Base-by-base conservation (phyloP, 225 moss, liverwort and hornwort genomes). In the Pleurozium schreberi region DNA sequence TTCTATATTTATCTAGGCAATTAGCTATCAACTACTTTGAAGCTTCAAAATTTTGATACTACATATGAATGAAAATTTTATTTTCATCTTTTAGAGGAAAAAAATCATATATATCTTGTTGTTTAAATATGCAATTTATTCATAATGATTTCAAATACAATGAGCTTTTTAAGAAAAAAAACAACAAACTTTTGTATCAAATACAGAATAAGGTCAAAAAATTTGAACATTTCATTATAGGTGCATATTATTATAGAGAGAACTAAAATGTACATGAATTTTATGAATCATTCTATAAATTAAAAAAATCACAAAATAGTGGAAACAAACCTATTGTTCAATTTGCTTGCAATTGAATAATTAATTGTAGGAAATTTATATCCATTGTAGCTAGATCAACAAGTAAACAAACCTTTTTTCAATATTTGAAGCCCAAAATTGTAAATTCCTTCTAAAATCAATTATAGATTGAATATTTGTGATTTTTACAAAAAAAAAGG, bases 1-100 rank as follows among this genome's bases (percentile, higher is more conserved):
- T 31, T 47, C 11, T 30, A 47, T 1, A 17, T 0, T 74, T 18
- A 18, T 47, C 0, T 0, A 0, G 4, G 12, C 31, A 19, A 10
- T 4, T 49, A 19, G 49, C 2, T 19, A 33, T 47, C 8, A 17
- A 12, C 7, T 0, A 75, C 12, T 75, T 33, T 12, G 1, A 7
- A 0, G 4, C 7, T 1, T 33, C 2, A 7, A 0, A 10, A 47
- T 47, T 47, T 33, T 49, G 1, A 31, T 0, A 33, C 15, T 49
- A 75, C 1, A 4, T 75, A 0, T 33, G 3, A 49, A 75, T 49
- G 33, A 20, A 20, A 49, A 49, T 49, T 49, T 49, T 49, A 49
- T 49, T 49, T n/a, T n/a, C n/a, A n/a, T n/a, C n/a, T n/a, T n/a
- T n/a, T n/a, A n/a, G n/a, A n/a, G n/a, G n/a, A n/a, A n/a, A n/a